phyloP scores from a whole-genome alignment of 78 protist species.

The Monosiga brevicollis region DNA sequence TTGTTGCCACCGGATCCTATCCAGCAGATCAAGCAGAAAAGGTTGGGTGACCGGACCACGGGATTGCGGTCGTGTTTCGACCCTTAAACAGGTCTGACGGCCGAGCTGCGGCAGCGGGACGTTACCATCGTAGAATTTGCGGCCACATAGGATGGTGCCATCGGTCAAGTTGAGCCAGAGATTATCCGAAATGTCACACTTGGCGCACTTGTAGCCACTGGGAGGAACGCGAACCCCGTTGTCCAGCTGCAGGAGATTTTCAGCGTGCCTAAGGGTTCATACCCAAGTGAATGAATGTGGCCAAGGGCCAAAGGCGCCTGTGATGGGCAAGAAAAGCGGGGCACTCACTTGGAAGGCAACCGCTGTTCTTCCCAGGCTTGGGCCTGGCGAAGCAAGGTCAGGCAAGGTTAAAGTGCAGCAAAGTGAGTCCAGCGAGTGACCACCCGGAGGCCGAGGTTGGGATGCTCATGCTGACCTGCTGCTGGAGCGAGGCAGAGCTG shows the following conservation, averaged over 20 bases:
- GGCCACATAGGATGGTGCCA: constrained; percentile 82
- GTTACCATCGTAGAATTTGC: constrained; percentile 58
- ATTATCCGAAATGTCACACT: constrained; percentile 43
- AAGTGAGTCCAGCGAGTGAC: too few species aligned
- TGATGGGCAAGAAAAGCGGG: too few species aligned
- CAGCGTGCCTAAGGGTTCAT: constrained; percentile 65
- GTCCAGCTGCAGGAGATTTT: constrained; percentile 50
- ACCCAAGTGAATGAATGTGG: too few species aligned
- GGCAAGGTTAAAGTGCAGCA: too few species aligned
- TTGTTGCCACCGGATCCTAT: constrained; percentile 64
- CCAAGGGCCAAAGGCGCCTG: too few species aligned
- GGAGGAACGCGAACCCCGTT: constrained; percentile 46
- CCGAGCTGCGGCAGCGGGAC: not conserved
- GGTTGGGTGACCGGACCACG: too few species aligned
- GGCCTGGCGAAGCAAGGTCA: too few species aligned
- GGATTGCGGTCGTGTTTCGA: too few species aligned
- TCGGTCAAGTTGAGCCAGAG: constrained; percentile 85
- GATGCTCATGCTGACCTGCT: too few species aligned
- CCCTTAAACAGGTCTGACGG: too few species aligned
- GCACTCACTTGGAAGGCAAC: constrained; percentile 7
- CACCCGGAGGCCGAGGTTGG: too few species aligned
- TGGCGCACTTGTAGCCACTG: constrained; percentile 28
- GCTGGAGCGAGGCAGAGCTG: constrained; percentile 14
- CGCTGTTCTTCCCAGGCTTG: constrained; percentile 45
- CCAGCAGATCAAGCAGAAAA: too few species aligned